Base-by-base conservation (phyloP, 148 eudicot species). In the Hydrangea macrophylla region DNA sequence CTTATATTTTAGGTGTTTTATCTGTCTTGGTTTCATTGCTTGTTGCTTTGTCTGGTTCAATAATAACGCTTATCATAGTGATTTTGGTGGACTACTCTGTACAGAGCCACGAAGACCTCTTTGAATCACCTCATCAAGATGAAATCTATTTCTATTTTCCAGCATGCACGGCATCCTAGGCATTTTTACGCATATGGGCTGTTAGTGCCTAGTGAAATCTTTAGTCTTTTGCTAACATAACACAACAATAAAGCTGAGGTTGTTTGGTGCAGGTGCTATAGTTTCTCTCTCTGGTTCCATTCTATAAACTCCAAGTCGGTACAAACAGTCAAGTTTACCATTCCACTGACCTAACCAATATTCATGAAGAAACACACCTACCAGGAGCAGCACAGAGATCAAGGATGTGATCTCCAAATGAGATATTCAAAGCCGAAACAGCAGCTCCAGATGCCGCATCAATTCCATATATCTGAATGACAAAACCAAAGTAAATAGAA, bases 401-500 rank as follows among this genome's bases (percentile, higher is more conserved):
- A 60, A 93, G 92, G 45, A 93, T 79, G 58, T 90, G 98, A 62
- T 92, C 98, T 68, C 94, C 94, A 1, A 74, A 62, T 15, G 68
- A 40, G 61, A 92, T 70, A 72, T 78, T 77, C 79, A 93, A 83
- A 60, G 96, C 92, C 67, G 68, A 72, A 60, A 93, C 92, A 72
- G 98, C 96, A 82, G 98, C 98, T 67, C 96, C 98, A 65, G 98
- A 93, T 66, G 98, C 86, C 64, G 95, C 98, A 88, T 93, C 98
- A 74, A 93, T 85, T 69, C 98, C 98, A 76, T 90, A 93, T 50
- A 93, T 77, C 98, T 93, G 70, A 69, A 61, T 33, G 48, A 6
- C 33, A 56, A 48, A 27, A 66, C 44, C 69, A 69, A 64, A 69
- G 25, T 9, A 44, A 63, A 69, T 37, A 30, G 22, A 56, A 13